These are phyloP conservation scores for Effrenium voratum DNA, from an alignment of 73 alveolate species.

Conservation along the genomic window DNA sequence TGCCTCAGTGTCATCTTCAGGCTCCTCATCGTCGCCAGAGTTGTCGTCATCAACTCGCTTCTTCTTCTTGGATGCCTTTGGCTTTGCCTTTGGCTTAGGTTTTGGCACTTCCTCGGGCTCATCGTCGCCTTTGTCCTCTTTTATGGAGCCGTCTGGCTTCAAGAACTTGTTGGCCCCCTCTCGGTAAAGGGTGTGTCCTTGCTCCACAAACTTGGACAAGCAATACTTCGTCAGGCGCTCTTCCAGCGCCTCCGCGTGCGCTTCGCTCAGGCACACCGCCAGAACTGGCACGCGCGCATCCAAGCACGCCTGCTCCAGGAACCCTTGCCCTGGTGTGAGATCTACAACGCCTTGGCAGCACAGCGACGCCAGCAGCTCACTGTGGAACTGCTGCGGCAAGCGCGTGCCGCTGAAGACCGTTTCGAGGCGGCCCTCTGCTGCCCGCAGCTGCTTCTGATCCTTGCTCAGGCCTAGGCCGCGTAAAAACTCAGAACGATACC, in stretches of 20 bases:
- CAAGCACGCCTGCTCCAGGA: background rate
- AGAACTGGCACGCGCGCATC: background rate
- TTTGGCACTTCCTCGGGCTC: too few relatives aligned
- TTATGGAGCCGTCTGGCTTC: too few relatives aligned
- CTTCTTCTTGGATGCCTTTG: too few relatives aligned
- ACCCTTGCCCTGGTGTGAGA: constrained; percentile 19
- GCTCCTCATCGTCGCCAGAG: too few relatives aligned
- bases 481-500: background rate
- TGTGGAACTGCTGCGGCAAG: constrained; percentile 8
- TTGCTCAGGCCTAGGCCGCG: background rate
- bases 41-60: too few relatives aligned
- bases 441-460: background rate
- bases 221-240: background rate
- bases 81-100: too few relatives aligned
- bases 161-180: background rate
- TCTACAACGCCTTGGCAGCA: background rate
- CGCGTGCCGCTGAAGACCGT: background rate
- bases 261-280: background rate
- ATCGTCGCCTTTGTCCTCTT: too few relatives aligned
- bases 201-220: background rate
- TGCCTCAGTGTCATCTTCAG: too few relatives aligned
- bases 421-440: background rate
- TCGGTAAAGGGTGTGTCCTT: background rate
- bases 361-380: background rate
- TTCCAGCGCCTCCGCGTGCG: background rate